phyloP scores from a whole-genome alignment of 306 rosid species.

The Mimosa bimucronata region DNA sequence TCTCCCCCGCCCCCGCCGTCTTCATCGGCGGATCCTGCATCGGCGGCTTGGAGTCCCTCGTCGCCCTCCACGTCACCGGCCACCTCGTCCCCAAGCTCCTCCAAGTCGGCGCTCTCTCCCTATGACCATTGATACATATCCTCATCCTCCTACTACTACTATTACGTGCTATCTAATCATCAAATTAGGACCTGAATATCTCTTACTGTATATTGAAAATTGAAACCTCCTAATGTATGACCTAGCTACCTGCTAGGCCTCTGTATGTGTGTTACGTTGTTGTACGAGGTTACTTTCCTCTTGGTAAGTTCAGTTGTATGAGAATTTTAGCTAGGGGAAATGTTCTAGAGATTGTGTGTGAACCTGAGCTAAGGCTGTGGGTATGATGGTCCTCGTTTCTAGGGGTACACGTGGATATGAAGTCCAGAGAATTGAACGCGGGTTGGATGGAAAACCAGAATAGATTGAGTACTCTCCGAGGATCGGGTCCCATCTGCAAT shows the following conservation, averaged over 20 bases:
- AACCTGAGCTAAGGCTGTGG: background rate
- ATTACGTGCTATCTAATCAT: too few relatives aligned
- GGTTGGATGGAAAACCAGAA: background rate
- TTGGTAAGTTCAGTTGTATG: too few relatives aligned
- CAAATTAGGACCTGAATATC: too few relatives aligned
- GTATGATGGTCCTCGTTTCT: background rate
- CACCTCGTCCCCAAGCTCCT: slow-evolving; percentile 88
- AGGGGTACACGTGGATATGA: slow-evolving; percentile 50
- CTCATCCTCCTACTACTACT: background rate
- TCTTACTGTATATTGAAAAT: background rate
- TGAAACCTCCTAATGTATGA: slow-evolving; percentile 31
- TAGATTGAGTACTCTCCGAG: slow-evolving; percentile 28
- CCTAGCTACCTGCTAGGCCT: too few relatives aligned
- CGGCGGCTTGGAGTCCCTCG: slow-evolving; percentile 92
- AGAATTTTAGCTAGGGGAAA: slow-evolving; percentile 12
- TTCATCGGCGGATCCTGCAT: slow-evolving; percentile 81
- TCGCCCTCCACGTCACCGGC: slow-evolving; percentile 95
- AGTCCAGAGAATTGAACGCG: slow-evolving; percentile 22
- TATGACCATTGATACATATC: slow-evolving; percentile 32
- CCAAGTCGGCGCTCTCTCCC: slow-evolving; percentile 88
- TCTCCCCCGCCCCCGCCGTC: slow-evolving; percentile 59
- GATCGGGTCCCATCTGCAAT: slow-evolving; percentile 42
- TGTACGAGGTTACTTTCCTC: background rate
- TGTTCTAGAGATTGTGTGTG: background rate
- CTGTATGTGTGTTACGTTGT: background rate